phyloP scores from a whole-genome alignment of 352 stramenopile genomes.

The Thraustochytrium sp. region DNA sequence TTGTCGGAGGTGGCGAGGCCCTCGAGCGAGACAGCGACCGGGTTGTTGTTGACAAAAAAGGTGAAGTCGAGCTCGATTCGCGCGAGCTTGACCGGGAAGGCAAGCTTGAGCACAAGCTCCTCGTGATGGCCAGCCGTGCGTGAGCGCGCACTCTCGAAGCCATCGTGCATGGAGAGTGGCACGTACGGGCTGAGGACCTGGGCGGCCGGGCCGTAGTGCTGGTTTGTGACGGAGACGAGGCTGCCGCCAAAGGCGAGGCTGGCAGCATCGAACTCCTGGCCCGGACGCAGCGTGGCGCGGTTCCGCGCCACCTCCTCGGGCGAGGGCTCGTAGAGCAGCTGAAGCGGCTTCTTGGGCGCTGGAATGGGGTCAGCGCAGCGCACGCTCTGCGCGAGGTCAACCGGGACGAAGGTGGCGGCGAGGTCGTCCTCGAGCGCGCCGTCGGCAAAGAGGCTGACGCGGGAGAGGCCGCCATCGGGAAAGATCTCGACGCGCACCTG shows the following conservation, averaged over 20 bases:
- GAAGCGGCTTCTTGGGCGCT: constrained; percentile 36
- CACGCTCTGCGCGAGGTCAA: neutral
- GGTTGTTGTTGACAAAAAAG: constrained; percentile 45
- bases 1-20: neutral
- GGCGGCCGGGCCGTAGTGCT: constrained; percentile 37
- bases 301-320: neutral
- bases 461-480: constrained; percentile 25
- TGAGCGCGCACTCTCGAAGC: constrained; percentile 32
- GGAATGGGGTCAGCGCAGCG: constrained; percentile 19
- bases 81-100: neutral
- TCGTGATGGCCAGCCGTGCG: neutral
- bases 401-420: neutral
- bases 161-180: constrained; percentile 35
- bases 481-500: constrained; percentile 20
- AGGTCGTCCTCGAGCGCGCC: neutral
- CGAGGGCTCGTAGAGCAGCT: constrained; percentile 33
- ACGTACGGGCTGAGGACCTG: constrained; percentile 34
- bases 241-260: constrained; percentile 24
- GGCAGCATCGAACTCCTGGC: constrained; percentile 27
- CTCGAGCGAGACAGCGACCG: neutral
- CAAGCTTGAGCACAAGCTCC: constrained; percentile 10
- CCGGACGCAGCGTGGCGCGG: neutral
- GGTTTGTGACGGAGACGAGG: constrained; percentile 37
- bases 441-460: constrained; percentile 12
- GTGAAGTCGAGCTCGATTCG: constrained; percentile 43